Base-by-base conservation (phyloP, 1,284 basidiomycete genomes). In the Cystobasidiaceae sp. region DNA sequence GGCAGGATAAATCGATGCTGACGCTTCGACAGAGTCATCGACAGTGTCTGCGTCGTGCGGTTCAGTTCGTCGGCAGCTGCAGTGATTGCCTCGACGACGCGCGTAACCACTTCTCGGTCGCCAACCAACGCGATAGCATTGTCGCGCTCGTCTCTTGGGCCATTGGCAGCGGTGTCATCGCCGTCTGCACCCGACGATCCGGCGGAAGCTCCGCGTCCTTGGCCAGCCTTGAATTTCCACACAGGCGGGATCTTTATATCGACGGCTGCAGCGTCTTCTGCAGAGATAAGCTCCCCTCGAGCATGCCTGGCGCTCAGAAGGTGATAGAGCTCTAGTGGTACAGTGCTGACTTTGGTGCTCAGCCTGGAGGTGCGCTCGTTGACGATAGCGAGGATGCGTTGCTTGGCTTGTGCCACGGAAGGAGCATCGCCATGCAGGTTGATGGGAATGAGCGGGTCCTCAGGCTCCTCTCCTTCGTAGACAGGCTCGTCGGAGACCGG, bases 1-100 rank as follows among this genome's bases (percentile, higher is more conserved):
- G 90, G 92, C 45, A 85, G 84, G 59, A 98, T 85, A 73, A 97
- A 88, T 74, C 92, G 87, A 77, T 98, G 96, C 79, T 98, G 93
- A 70, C 90, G 87, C 79, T 93, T 97, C 49, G 90, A 90, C 34
- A 96, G 81, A 25, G 84, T 82, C 61, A 97, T 84, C 75, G 87
- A 87, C 74, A 94, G 80, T 30, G 85, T 80, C 52, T 79, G 75
- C 66, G 77, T 77, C 2, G 74, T 72, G 64, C 71, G 72, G 67
- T 69, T 62, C 58, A 72, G 61, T 34, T 77, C 67, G 30, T 76
- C 74, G 19, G 75, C 73, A 21, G 71, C 66, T 3, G 46, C 61
- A n/a, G 59, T 52, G n/a, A 71, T 58, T 15, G 70, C 79, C 44
- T 89, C 87, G 21, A 90, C 80, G 51, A 89, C 87, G 54, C 83